A percentile compares a stretch with the other conserved stretches of the same genome.
These are phyloP conservation scores for Bocquillonia castaneifolia DNA, from an alignment of 441 rosid species.

Conservation along the genomic window DNA sequence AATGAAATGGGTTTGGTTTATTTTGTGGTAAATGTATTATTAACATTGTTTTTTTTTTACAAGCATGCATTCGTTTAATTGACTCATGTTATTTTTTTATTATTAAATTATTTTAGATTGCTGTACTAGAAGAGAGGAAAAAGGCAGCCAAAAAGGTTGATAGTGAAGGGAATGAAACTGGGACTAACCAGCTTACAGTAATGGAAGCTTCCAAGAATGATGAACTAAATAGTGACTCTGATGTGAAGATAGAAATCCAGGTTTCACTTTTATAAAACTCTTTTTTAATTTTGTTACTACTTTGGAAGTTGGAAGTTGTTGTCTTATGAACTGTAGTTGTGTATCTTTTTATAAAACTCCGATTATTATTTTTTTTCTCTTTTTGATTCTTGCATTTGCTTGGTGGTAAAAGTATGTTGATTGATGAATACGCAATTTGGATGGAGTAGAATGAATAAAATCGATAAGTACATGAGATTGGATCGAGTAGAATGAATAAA, in stretches of 20 bases:
- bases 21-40: background rate
- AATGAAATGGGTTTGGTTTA: background rate
- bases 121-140: slow-evolving; percentile 58
- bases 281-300: background rate
- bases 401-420: no score
- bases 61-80: background rate
- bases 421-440: no score
- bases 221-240: slow-evolving; percentile 31
- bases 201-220: slow-evolving; percentile 33
- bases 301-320: no score
- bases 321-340: no score
- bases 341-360: no score
- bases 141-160: slow-evolving; percentile 45
- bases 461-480: background rate
- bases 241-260: slow-evolving; percentile 37
- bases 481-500: background rate
- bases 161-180: slow-evolving; percentile 37
- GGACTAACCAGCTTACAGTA: slow-evolving; percentile 30
- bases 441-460: no score
- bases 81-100: background rate
- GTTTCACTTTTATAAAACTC: slow-evolving; percentile 12
- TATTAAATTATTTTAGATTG: slow-evolving; percentile 43
- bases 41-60: background rate
- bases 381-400: no score
- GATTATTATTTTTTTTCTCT: background rate